Evolutionary conservation across 257 asterid species (phyloP).

Genomic region (Nicotiana knightiana): DNA sequence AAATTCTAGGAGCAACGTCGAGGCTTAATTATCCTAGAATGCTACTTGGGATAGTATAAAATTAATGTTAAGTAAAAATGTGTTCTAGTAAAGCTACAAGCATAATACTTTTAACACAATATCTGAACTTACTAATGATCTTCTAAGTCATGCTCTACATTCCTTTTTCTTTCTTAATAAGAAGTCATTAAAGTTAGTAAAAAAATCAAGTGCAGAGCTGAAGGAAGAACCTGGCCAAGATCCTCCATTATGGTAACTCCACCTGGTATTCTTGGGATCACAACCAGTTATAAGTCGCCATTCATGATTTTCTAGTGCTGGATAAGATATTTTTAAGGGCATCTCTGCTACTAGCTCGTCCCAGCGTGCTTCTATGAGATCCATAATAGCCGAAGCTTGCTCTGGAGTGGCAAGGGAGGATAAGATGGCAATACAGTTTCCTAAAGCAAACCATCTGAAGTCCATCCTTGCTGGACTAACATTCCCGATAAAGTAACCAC

Average conservation of each 20-base stretch:
- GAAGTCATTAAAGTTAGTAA: not conserved
- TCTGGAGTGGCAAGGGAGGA: constrained; percentile 65
- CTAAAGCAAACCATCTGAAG: constrained; percentile 70
- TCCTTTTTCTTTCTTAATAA: not conserved
- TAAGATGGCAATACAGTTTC: constrained; percentile 63
- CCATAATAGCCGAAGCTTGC: constrained; percentile 75
- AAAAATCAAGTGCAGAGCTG: not conserved
- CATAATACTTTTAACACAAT: not conserved
- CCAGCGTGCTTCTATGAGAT: constrained; percentile 74
- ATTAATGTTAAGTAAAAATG: not conserved
- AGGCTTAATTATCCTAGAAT: not conserved
- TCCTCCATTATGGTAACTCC: constrained; percentile 88
- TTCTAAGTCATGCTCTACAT: not conserved
- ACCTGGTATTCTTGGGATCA: constrained; percentile 74
- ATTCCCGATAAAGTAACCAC: constrained; percentile 70
- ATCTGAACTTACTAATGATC: not conserved
- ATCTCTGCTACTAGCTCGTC: constrained; percentile 74
- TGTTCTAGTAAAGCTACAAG: not conserved
- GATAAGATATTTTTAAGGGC: constrained; percentile 65
- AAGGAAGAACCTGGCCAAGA: constrained; percentile 74
- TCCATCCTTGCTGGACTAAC: constrained; percentile 85
- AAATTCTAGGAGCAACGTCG: not conserved
- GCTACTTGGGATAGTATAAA: not conserved
- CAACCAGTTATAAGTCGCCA: constrained; percentile 66
- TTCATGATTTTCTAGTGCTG: constrained; percentile 64